These are phyloP conservation scores for Tanacetum coccineum DNA, from an alignment of 129 eudicot genomes.

Conservation along the genomic window DNA sequence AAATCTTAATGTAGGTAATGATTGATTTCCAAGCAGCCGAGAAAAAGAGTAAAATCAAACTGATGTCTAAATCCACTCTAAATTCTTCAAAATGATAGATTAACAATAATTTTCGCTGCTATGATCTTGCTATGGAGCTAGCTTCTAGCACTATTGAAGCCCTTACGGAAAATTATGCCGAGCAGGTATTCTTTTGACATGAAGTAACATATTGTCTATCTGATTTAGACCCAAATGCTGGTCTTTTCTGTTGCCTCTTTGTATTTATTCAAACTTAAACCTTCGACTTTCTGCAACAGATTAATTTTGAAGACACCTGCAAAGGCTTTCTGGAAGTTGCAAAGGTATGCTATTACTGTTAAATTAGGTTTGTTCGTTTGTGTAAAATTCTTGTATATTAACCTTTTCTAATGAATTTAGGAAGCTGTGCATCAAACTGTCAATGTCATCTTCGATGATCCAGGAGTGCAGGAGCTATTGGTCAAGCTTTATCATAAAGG, in stretches of 20 bases:
- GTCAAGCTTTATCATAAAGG: slow-evolving; percentile 89
- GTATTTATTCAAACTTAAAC: slow-evolving; percentile 6
- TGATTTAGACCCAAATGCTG: no score
- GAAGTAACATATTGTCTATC: background rate
- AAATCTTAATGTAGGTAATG: slow-evolving; percentile 58
- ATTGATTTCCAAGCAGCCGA: slow-evolving; percentile 91
- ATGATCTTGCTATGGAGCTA: slow-evolving; percentile 96
- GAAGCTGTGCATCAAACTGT: slow-evolving; percentile 91
- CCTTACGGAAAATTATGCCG: slow-evolving; percentile 79
- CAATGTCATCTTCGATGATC: slow-evolving; percentile 92
- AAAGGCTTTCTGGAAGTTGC: slow-evolving; percentile 99
- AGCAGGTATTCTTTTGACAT: slow-evolving; percentile 53
- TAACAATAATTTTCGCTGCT: slow-evolving; percentile 86
- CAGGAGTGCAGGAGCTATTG: slow-evolving; percentile 92
- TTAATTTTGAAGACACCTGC: slow-evolving; percentile 97
- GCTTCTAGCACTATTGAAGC: slow-evolving; percentile 92
- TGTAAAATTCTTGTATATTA: background rate
- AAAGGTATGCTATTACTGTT: no score
- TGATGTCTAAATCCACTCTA: no score
- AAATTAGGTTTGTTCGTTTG: no score
- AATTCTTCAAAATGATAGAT: no score
- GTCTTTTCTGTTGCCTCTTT: background rate
- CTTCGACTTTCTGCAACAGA: slow-evolving; percentile 40
- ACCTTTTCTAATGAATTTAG: slow-evolving; percentile 32
- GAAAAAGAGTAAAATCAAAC: slow-evolving; percentile 88